Conservation (phyloP, 2,329 filamentous ascomycete genomes). For the Pseudogymnoascus sp. region DNA sequence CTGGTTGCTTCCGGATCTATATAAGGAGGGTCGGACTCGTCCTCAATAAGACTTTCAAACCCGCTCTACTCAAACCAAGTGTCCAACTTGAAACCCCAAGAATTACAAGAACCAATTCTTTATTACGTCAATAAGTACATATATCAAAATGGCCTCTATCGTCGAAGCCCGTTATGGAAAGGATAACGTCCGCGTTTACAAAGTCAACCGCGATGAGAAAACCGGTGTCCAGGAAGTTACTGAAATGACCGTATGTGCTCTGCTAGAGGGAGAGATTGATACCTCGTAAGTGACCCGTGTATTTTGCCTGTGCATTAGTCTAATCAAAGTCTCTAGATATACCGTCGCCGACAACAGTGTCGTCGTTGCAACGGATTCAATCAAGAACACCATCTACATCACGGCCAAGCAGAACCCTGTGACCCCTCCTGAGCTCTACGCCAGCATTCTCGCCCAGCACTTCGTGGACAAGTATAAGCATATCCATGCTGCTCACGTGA, state of each 20-base stretch:
- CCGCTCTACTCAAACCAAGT: neutral
- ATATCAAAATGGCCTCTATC: slow-evolving; percentile 43
- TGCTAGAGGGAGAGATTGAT: slow-evolving; percentile 89
- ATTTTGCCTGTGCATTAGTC: neutral
- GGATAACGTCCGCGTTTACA: slow-evolving; percentile 98
- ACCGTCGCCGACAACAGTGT: slow-evolving; percentile 90
- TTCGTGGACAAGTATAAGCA: slow-evolving; percentile 83
- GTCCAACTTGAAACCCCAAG: neutral
- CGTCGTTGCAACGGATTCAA: slow-evolving; percentile 91
- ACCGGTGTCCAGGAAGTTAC: slow-evolving; percentile 76
- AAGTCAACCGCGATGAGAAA: slow-evolving; percentile 72
- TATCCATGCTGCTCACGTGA: slow-evolving; percentile 77
- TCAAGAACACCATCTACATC: slow-evolving; percentile 97
- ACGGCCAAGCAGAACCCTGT: slow-evolving; percentile 90
- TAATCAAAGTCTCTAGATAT: slow-evolving; percentile 51
- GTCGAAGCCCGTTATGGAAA: slow-evolving; percentile 73
- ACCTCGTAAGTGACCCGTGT: slow-evolving; percentile 49
- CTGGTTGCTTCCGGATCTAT: slow-evolving; percentile 6
- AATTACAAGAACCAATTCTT: neutral
- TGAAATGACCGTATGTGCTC: slow-evolving; percentile 89
- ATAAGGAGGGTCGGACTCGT: neutral
- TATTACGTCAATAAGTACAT: neutral
- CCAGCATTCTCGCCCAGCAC: slow-evolving; percentile 74
- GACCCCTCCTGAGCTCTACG: slow-evolving; percentile 87
- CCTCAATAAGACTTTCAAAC: neutral